Evolutionary conservation across 2,329 filamentous ascomycete genomes (phyloP), one percentile per base, ranked within the genome.

Genomic region (Penicillium janthinellum): DNA sequence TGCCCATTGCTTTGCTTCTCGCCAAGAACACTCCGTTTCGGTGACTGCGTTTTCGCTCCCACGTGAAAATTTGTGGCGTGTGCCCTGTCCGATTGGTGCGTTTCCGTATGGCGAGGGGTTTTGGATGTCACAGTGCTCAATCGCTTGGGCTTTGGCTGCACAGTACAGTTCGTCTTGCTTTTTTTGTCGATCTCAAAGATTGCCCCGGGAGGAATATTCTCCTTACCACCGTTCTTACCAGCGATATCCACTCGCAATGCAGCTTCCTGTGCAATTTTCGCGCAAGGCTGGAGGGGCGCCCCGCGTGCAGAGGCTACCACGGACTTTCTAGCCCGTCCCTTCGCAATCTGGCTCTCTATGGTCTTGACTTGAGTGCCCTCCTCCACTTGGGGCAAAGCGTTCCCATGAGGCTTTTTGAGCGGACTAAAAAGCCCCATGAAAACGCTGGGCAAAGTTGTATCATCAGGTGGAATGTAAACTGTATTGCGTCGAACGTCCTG

Each of bases 221-320:
- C 86, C 66, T 89, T 89, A 5, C 86, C 86, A 4, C 80, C 80
- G 37, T 83, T 83, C 51, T 79, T 79, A 25, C 84, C 85, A 59
- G 76, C 67, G n/a, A 82, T 69, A 65, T 86, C 82, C 45, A 75
- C 67, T 17, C 72, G 70, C 42, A 75, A 72, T 4, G 74, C 73
- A 7, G 71, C 67, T 49, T 78, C 78, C 63, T 83, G 82, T 6
- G 73, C 60, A 54, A 74, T 58, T 31, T 71, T 76, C 5, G 68
- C 60, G 12, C 73, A 77, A 41, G 79, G 76, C 38, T 81, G 79
- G 53, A 88, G 70, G 3, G 85, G 83, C 17, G 74, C 76, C 44
- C 82, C 78, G 49, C 64, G 63, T 2, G 70, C 62, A 17, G 68
- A 67, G 5, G 58, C 59, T 12, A 60, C 55, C 6, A 65, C 45